Evolutionary conservation across 495 filamentous ascomycete genomes (phyloP), one percentile per base, ranked within the genome.

Genomic region (Neurospora tetraspora): DNA sequence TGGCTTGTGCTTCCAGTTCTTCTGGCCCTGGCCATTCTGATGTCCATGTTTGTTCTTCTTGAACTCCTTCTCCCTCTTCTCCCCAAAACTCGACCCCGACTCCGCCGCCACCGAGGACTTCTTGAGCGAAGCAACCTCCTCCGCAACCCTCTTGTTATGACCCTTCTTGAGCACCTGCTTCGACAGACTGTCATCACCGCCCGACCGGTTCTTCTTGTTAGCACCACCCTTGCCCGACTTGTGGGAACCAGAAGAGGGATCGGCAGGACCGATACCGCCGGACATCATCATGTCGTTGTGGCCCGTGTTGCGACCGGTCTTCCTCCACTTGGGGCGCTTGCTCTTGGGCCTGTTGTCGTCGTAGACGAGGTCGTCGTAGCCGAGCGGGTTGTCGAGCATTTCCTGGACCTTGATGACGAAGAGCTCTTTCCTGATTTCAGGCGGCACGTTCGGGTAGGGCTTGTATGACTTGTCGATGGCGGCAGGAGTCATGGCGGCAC

Each of bases 361-460:
- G 69, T 71, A 72, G 34, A 81, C 79, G 2, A 65, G 45, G 72
- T 81, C 79, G 65, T 80, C 77, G 68, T 73, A 80, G 39, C 70
- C 79, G 11, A 80, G 77, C 4, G 79, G 78, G 70, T 77, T 37
- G 31, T 16, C 68, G 3, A 76, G 71, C 74, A 77, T 81, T 37
- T 81, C 77, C 37, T 76, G 23, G 16, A 61, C 75, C 6, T 47
- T 43, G 69, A 43, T 23, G 39, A 43, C 14, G 69, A 70, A 43
- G 27, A 65, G 53, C 27, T 70, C 43, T 16, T 27, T 65, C 70
- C 42, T 71, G 10, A 68, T 14, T 68, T 68, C 34, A 0, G 70
- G 23, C 1, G 42, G 43, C 27, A 68, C 53, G 27, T 65, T 65
- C 12, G 53, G 53, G 53, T 65, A 65, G 53, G 53, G 53, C 27